These are phyloP conservation scores for Zymoseptoria brevis DNA, from an alignment of 2,329 filamentous ascomycete species.

Conservation along the genomic window DNA sequence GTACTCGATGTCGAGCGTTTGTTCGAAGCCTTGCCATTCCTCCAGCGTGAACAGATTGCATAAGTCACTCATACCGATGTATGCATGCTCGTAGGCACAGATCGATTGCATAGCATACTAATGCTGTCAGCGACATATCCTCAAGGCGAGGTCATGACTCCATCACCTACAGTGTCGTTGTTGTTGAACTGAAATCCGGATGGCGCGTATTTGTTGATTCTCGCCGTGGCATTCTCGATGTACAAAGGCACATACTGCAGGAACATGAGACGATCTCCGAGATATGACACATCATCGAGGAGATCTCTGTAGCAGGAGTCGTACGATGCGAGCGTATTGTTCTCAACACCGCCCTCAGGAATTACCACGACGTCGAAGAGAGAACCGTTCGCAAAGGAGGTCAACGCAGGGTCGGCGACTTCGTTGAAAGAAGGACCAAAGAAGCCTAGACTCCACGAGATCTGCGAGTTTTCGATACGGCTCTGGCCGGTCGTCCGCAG, in stretches of 20 bases:
- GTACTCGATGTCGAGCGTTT: constrained; percentile 47
- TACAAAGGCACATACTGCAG: constrained; percentile 42
- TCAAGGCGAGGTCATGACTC: too few species aligned
- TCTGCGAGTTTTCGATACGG: constrained; percentile 48
- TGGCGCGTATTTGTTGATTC: constrained; percentile 43
- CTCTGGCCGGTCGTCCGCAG: constrained; percentile 48
- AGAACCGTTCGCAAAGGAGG: constrained; percentile 32
- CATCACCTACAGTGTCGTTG: constrained; percentile 27
- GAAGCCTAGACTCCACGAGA: constrained; percentile 47
- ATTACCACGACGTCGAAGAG: constrained; percentile 44
- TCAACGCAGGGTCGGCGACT: constrained; percentile 33
- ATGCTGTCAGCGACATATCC: not conserved
- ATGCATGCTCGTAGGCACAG: constrained; percentile 48
- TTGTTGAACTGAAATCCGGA: constrained; percentile 41
- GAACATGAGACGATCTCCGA: constrained; percentile 37
- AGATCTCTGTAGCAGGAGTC: constrained; percentile 42
- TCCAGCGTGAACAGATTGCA: constrained; percentile 47
- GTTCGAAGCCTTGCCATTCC: constrained; percentile 49
- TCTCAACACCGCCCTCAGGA: constrained; percentile 43
- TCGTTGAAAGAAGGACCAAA: constrained; percentile 42
- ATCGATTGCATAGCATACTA: constrained; percentile 40
- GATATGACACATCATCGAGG: constrained; percentile 26
- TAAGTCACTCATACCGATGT: constrained; percentile 45
- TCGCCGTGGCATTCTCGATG: constrained; percentile 37
- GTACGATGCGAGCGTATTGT: constrained; percentile 48